These are phyloP conservation scores for Leccinum uliginosum DNA, from an alignment of 768 basidiomycete species.

Conservation along the genomic window DNA sequence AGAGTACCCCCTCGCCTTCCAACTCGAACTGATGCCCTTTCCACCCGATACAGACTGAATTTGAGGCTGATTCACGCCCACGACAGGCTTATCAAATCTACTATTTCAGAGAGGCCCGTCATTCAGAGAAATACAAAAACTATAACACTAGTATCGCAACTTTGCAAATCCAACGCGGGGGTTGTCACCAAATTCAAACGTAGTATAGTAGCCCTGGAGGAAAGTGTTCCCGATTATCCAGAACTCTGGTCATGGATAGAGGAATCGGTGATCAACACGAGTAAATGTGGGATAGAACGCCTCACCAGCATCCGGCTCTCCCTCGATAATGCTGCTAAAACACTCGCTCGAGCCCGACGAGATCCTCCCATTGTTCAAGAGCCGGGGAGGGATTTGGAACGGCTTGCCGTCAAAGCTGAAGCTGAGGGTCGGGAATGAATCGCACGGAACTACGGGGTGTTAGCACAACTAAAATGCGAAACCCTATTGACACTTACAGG, in stretches of 20 bases:
- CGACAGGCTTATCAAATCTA: no score
- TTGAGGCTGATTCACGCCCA: no score
- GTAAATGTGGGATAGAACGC: background rate
- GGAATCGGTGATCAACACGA: background rate
- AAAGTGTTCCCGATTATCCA: slow-evolving; percentile 30
- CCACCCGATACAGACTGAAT: no score
- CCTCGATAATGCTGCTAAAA: slow-evolving; percentile 17
- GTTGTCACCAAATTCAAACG: slow-evolving; percentile 33
- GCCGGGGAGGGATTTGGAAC: background rate
- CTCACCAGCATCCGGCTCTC: background rate
- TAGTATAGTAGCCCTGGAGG: slow-evolving; percentile 40
- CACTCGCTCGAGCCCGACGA: slow-evolving; percentile 23
- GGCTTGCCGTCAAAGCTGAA: background rate
- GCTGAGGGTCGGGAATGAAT: background rate
- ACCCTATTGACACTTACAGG: no score
- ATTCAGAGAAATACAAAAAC: no score
- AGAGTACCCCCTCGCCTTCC: no score
- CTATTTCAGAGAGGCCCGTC: no score
- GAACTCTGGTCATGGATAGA: slow-evolving; percentile 8
- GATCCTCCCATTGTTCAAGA: slow-evolving; percentile 37
- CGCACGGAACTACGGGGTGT: background rate
- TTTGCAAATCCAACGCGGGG: slow-evolving; percentile 35
- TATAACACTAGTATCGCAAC: slow-evolving; percentile 2
- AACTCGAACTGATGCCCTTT: no score
- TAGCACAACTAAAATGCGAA: background rate